A percentile compares a stretch with the other conserved stretches of the same genome.
Evolutionary conservation across 352 stramenopile species (phyloP).

Genomic region (Phytophthora pinifolia): DNA sequence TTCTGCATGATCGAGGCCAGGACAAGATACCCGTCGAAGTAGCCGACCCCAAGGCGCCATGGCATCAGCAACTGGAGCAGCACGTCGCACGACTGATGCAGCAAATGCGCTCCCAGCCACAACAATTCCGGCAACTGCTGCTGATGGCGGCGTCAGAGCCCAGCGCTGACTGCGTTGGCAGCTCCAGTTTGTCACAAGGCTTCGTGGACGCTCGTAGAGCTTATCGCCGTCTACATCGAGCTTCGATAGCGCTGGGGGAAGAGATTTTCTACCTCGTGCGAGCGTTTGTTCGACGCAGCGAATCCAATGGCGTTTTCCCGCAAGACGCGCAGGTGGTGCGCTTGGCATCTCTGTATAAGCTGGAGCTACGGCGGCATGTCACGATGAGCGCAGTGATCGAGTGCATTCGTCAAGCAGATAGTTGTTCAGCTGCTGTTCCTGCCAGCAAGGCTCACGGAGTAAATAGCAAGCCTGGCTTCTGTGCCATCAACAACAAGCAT

Average conservation of each 20-base stretch:
- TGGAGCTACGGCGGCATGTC: slow-evolving; percentile 57
- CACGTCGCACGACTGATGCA: slow-evolving; percentile 50
- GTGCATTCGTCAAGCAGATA: slow-evolving; percentile 24
- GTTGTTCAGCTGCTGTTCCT: not conserved
- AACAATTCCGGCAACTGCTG: slow-evolving; percentile 39
- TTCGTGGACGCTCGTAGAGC: slow-evolving; percentile 29
- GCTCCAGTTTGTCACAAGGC: not conserved
- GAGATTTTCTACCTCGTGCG: slow-evolving; percentile 43
- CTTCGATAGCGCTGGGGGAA: slow-evolving; percentile 44
- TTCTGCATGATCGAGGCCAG: slow-evolving; percentile 23
- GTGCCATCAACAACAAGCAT: slow-evolving; percentile 4
- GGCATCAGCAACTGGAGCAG: slow-evolving; percentile 43
- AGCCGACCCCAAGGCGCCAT: slow-evolving; percentile 26
- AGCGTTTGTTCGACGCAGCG: slow-evolving; percentile 44
- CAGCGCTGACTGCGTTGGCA: slow-evolving; percentile 12
- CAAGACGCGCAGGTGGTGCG: slow-evolving; percentile 47
- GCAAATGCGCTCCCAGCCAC: slow-evolving; percentile 35
- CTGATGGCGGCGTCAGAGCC: slow-evolving; percentile 30
- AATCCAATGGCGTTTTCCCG: slow-evolving; percentile 42
- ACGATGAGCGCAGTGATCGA: slow-evolving; percentile 51
- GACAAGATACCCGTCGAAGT: slow-evolving; percentile 15
- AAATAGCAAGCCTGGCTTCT: slow-evolving; percentile 1
- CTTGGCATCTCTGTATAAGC: slow-evolving; percentile 59
- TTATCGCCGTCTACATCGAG: slow-evolving; percentile 38
- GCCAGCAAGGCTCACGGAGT: not conserved